Evolutionary conservation across 1,284 basidiomycete species (phyloP), one percentile per base, ranked within the genome.

Genomic region (Ustilago cynodontis): DNA sequence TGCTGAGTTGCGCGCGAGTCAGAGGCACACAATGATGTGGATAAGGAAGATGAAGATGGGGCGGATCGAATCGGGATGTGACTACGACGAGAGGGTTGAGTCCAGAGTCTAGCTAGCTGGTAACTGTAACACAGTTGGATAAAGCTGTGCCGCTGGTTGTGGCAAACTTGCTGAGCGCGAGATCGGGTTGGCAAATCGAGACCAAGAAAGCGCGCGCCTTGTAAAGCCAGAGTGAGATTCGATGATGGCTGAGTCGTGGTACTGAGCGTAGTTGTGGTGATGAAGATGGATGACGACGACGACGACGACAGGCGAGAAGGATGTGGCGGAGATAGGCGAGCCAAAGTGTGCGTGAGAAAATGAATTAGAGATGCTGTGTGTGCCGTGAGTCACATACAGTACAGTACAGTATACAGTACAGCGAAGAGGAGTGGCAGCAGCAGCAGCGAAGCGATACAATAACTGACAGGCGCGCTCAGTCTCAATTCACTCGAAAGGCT

Each of bases 1-100:
- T 50, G 67, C 61, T 59, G 54, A 47, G 59, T 56, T 43, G 64
- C 58, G 60, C 60, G 60, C 67, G 61, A 69, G 65, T 68, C 59
- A 69, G n/a, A n/a, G n/a, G n/a, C 51, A 54, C 41, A 24, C 54
- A 35, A 39, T 29, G 37, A 31, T 51, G 57, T 33, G n/a, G n/a
- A 41, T 18, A 11, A 20, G 56, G 13, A n/a, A 11, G 11, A 29
- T n/a, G 54, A 43, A n/a, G 26, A 56, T 24, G 45, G 33, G 49
- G 52, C 53, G 50, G 66, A 55, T 51, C 43, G 50, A 47, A 28
- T 24, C 47, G 24, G 45, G 45, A 59, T 50, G 13, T n/a, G 41
- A 33, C 24, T 18, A n/a, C 35, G 37, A 45, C 8, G 51, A 43
- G 50, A 11, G 35, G 9, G 9, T 37, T 37, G 35, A 13, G 9